phyloP scores from a whole-genome alignment of 2,329 filamentous ascomycete species.

The Botrytis galanthina region DNA sequence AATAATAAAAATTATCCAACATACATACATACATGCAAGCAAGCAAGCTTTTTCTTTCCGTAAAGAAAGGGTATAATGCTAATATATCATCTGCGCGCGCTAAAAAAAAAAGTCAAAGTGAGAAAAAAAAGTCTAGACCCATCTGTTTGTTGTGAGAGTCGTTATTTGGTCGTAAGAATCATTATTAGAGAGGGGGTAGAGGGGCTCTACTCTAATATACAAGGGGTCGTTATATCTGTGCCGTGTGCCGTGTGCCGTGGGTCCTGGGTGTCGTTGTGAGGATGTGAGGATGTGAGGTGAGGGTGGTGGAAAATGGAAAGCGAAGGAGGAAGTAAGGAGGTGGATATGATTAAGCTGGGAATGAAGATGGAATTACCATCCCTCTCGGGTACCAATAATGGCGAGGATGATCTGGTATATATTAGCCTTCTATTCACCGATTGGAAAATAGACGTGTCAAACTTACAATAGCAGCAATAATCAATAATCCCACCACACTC shows the following conservation, averaged over 20 bases:
- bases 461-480: slow-evolving; percentile 54
- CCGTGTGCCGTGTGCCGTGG: neutral
- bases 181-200: neutral
- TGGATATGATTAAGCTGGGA: neutral
- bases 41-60: slow-evolving; percentile 9
- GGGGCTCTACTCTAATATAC: slow-evolving; percentile 3
- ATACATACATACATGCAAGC: neutral
- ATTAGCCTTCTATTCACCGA: slow-evolving; percentile 2
- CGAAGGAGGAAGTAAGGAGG: neutral
- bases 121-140: neutral
- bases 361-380: slow-evolving; percentile 24
- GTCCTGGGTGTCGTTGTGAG: neutral
- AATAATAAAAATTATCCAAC: slow-evolving; percentile 16
- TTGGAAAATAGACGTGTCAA: slow-evolving; percentile 20
- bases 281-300: neutral
- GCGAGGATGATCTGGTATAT: slow-evolving; percentile 33
- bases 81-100: slow-evolving; percentile 4
- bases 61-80: slow-evolving; percentile 23
- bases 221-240: neutral
- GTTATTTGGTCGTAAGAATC: slow-evolving; percentile 9
- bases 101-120: neutral
- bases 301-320: neutral
- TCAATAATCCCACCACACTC: slow-evolving; percentile 54
- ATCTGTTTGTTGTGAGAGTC: neutral
- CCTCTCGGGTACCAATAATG: slow-evolving; percentile 30